Evolutionary conservation across 2,329 filamentous ascomycete species (phyloP).

Genomic region (Alternaria triticimaculans): DNA sequence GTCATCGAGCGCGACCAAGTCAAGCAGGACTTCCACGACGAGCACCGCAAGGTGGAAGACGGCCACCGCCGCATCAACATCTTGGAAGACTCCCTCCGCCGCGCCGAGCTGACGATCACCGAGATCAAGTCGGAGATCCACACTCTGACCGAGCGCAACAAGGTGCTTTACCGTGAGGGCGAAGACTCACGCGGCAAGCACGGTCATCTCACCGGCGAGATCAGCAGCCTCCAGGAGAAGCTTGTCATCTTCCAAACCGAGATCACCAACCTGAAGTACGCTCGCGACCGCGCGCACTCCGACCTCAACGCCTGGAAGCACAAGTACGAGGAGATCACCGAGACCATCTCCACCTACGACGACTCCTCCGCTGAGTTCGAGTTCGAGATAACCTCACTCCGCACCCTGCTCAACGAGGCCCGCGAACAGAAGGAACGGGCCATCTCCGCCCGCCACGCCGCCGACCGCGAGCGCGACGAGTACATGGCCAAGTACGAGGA

Average conservation of each 20-base stretch:
- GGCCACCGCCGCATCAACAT: constrained; percentile 22
- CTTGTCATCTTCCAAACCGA: constrained; percentile 27
- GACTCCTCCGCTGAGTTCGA: constrained; percentile 29
- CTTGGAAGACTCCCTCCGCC: constrained; percentile 31
- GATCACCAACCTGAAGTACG: constrained; percentile 26
- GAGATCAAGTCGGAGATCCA: constrained; percentile 23
- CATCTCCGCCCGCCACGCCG: constrained; percentile 26
- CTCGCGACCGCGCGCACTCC: constrained; percentile 24
- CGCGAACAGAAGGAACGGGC: constrained; percentile 35
- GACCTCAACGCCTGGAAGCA: constrained; percentile 31
- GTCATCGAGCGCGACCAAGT: constrained; percentile 33
- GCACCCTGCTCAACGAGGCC: constrained; percentile 27
- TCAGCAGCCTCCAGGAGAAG: constrained; percentile 21
- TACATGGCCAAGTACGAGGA: constrained; percentile 31
- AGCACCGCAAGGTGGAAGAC: constrained; percentile 23
- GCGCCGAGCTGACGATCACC: constrained; percentile 20
- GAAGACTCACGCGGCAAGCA: constrained; percentile 27
- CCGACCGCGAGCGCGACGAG: constrained; percentile 34
- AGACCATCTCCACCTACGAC: constrained; percentile 30
- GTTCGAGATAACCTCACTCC: constrained; percentile 31
- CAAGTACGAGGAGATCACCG: constrained; percentile 33
- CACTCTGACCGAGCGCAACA: constrained; percentile 27
- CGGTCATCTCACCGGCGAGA: constrained; percentile 18
- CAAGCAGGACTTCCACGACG: constrained; percentile 29
- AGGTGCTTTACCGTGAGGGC: constrained; percentile 21